Base-by-base conservation (phyloP, 106 monocot genomes). In the Alisma plantagoaquatica region DNA sequence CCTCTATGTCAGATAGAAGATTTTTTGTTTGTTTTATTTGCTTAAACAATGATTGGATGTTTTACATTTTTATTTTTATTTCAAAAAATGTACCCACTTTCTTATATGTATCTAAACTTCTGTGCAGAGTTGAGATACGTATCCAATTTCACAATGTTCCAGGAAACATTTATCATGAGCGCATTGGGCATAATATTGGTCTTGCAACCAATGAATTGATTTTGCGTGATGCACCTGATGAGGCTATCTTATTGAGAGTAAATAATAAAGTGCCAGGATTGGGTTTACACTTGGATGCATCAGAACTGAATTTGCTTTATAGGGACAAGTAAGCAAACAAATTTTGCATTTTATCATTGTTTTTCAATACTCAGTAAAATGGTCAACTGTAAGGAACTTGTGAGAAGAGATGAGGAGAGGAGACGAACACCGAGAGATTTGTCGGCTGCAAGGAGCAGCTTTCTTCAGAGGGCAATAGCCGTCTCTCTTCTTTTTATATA, bases 201-300 rank as follows among this genome's bases (percentile, higher is more conserved):
- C 80, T 84, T 8, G 68, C 74, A 14, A 91, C 84, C 21, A 84
- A 91, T 48, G 84, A 91, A 60, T 66, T 84, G 15, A 73, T 91
- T 25, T 56, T 91, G 14, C 67, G 90, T 15, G 90, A 84, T 54
- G 43, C 57, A 38, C 90, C 90, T 26, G 76, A 77, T 33, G 90
- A 91, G 49, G 80, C 90, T 29, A 84, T 84, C 60, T 68, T 80
- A 17, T 2, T 91, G 64, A 84, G 81, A 51, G 75, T 91, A 54
- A 91, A 91, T 60, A 91, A 91, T 38, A 84, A 91, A 69, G 74
- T 91, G 17, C 90, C 90, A 29, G 90, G 90, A 27, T 71, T 91
- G 24, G 77, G 80, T 42, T 62, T 91, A 30, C 74, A 84, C 45
- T 55, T 91, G 59, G 90, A 91, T 66, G 90, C 90, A 20, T 91